Evolutionary conservation across 306 rosid genomes (phyloP).

Genomic region (Medicago truncatula): MtrunA17r5.0-ANR NC_053043.1:10829501-10830000

Average conservation of each 20-base stretch:
- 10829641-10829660: conserved; percentile 84
- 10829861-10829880: conserved; percentile 79
- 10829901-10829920: conserved; percentile 76
- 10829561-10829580: conserved; percentile 87
- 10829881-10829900: conserved; percentile 75
- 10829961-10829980: conserved; percentile 50
- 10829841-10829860: conserved; percentile 67
- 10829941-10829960: conserved; percentile 51
- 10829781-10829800: conserved; percentile 88
- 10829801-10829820: conserved; percentile 78
- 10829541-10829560: conserved; percentile 63
- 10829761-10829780: conserved; percentile 84
- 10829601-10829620: conserved; percentile 67
- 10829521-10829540: not conserved
- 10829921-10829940: conserved; percentile 74
- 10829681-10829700: conserved; percentile 68
- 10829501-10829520: conserved; percentile 51
- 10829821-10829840: conserved; percentile 81
- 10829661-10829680: conserved; percentile 72
- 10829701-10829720: conserved; percentile 83
- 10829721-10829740: conserved; percentile 47
- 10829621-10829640: conserved; percentile 64
- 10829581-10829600: conserved; percentile 50
- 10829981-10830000: conserved; percentile 43
- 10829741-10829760: conserved; percentile 50